These are phyloP conservation scores for Kwoniella europaea DNA, from an alignment of 768 basidiomycete genomes.

Conservation along the genomic window DNA sequence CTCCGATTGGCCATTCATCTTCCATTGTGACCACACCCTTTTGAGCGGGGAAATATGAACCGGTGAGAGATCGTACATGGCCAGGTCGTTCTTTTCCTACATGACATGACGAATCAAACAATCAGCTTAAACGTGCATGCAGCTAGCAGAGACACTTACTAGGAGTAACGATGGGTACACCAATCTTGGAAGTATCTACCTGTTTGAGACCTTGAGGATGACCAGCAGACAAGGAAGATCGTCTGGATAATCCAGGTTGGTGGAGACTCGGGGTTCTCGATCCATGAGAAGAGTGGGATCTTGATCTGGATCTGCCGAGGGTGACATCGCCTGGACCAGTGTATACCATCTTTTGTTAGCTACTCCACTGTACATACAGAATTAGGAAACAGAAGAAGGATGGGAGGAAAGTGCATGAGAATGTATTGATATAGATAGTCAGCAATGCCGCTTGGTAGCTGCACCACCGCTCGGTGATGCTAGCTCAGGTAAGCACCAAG, in stretches of 20 bases:
- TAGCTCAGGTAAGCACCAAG: not conserved
- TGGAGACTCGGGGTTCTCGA: slow-evolving; percentile 44
- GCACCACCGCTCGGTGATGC: too few species aligned
- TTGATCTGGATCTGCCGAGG: slow-evolving; percentile 9
- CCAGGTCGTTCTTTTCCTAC: slow-evolving; percentile 46
- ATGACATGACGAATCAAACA: not conserved
- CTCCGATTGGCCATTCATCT: slow-evolving; percentile 58
- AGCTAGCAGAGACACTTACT: slow-evolving; percentile 8
- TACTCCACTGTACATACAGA: not conserved
- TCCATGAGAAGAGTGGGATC: slow-evolving; percentile 20
- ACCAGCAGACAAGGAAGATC: slow-evolving; percentile 48
- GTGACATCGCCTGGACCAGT: slow-evolving; percentile 6
- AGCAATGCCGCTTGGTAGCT: not conserved
- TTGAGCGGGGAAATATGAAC: slow-evolving; percentile 56
- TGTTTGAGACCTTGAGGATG: slow-evolving; percentile 23
- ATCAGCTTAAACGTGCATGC: not conserved
- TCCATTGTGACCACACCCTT: slow-evolving; percentile 33
- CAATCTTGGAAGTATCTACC: slow-evolving; percentile 47
- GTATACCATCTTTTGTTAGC: slow-evolving; percentile 16
- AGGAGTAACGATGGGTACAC: slow-evolving; percentile 48
- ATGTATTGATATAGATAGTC: not conserved
- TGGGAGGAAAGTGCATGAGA: not conserved
- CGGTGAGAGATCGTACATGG: slow-evolving; percentile 49
- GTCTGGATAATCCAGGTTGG: slow-evolving; percentile 45
- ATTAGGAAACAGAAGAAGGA: not conserved